phyloP scores from a whole-genome alignment of 169 alveolate genomes.

The Plasmodium coatneyi region DNA sequence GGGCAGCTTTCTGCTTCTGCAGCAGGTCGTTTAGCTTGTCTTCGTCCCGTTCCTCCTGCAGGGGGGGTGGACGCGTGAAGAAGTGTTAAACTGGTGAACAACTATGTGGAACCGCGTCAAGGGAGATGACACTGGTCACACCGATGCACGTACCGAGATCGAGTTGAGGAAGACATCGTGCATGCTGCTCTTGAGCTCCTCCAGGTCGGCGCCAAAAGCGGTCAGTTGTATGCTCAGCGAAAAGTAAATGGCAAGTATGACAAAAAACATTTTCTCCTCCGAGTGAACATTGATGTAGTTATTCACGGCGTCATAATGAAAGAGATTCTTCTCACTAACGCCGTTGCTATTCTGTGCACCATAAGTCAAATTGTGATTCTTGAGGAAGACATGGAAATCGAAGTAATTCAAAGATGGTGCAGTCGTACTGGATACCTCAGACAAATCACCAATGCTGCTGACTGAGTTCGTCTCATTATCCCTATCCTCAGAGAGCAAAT shows the following conservation, averaged over 20 bases:
- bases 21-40: constrained; percentile 36
- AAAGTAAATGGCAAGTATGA: constrained; percentile 34
- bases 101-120: background rate
- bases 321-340: background rate
- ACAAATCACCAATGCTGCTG: background rate
- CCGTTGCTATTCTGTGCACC: background rate
- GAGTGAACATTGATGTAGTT: constrained; percentile 56
- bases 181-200: background rate
- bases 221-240: constrained; percentile 32
- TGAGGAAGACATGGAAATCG: constrained; percentile 17
- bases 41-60: constrained; percentile 45
- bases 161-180: constrained; percentile 42
- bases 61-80: background rate
- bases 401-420: constrained; percentile 1
- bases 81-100: background rate
- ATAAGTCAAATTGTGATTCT: constrained; percentile 17
- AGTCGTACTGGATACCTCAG: background rate
- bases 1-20: constrained; percentile 34
- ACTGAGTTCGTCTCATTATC: constrained; percentile 8
- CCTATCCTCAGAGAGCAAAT: constrained; percentile 12
- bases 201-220: background rate
- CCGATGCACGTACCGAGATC: constrained; percentile 10
- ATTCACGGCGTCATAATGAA: constrained; percentile 16
- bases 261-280: constrained; percentile 45
- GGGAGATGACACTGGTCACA: background rate